Evolutionary conservation across 179 eudicot genomes (phyloP).

Genomic region (Spinacia oleracea): DNA sequence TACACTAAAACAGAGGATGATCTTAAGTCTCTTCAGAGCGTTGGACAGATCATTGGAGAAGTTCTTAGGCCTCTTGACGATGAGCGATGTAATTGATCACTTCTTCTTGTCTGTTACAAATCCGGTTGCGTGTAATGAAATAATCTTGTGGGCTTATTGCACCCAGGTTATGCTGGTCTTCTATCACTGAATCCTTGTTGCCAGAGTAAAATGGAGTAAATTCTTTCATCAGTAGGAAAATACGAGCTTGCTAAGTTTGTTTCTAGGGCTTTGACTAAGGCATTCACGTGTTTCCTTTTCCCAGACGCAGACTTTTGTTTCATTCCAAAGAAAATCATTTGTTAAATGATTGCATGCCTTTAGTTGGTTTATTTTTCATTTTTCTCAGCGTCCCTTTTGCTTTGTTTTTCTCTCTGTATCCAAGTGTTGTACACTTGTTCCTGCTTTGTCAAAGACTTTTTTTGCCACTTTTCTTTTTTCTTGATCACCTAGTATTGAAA

Average conservation of each 20-base stretch:
- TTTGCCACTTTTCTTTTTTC: neutral
- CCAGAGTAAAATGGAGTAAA: neutral
- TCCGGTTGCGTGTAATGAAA: neutral
- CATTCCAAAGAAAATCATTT: too few relatives aligned
- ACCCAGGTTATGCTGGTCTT: neutral
- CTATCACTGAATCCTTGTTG: neutral
- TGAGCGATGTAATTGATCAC: conserved; percentile 67
- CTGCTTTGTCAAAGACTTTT: too few relatives aligned
- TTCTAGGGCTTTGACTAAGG: neutral
- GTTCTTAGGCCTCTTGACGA: conserved; percentile 97
- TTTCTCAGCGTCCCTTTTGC: neutral
- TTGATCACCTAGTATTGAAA: neutral
- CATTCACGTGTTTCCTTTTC: neutral
- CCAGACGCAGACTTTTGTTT: neutral
- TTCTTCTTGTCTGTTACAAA: neutral
- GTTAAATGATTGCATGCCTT: neutral
- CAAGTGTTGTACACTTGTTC: too few relatives aligned
- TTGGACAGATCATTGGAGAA: conserved; percentile 98
- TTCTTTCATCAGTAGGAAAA: neutral
- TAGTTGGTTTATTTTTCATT: neutral
- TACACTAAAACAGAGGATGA: conserved; percentile 95
- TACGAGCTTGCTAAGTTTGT: neutral
- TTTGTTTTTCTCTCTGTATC: neutral
- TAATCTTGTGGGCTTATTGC: neutral
- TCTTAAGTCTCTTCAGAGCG: conserved; percentile 96